Conservation (phyloP, 2,329 filamentous ascomycete species). For the Diaporthe nobilis region DNA sequence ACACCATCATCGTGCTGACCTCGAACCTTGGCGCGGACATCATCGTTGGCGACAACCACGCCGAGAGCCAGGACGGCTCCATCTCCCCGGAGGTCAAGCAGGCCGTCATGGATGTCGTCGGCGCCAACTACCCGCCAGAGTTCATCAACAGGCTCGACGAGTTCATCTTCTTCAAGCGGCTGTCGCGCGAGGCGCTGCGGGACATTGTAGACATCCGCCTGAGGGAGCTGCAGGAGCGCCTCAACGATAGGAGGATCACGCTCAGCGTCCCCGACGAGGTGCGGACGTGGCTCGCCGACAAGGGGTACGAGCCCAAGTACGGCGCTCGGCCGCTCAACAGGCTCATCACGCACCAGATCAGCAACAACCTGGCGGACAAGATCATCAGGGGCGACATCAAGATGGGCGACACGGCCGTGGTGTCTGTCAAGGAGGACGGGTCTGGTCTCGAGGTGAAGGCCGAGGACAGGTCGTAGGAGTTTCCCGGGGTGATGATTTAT, state of each 20-base stretch:
- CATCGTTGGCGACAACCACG: conserved; percentile 83
- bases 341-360: conserved; percentile 90
- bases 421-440: conserved; percentile 76
- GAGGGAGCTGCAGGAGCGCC: conserved; percentile 83
- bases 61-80: conserved; percentile 74
- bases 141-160: conserved; percentile 98
- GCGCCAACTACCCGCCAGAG: conserved; percentile 83
- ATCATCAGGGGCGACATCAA: conserved; percentile 90
- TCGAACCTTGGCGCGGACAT: conserved; percentile 96
- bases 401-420: conserved; percentile 79
- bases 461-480: conserved; percentile 29
- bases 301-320: conserved; percentile 91
- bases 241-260: conserved; percentile 87
- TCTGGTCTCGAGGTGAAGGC: conserved; percentile 67
- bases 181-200: conserved; percentile 82
- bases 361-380: conserved; percentile 89
- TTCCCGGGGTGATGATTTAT: background rate
- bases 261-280: conserved; percentile 80
- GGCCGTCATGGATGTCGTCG: conserved; percentile 91
- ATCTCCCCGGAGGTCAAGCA: conserved; percentile 81
- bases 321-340: conserved; percentile 93
- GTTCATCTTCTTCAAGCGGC: conserved; percentile 94
- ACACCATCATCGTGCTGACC: conserved; percentile 96
- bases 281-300: conserved; percentile 88
- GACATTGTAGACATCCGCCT: conserved; percentile 96